Evolutionary conservation across 805 yeast species (phyloP), one percentile per base, ranked within the genome.

Genomic region (Kodamaea sagamina): DNA sequence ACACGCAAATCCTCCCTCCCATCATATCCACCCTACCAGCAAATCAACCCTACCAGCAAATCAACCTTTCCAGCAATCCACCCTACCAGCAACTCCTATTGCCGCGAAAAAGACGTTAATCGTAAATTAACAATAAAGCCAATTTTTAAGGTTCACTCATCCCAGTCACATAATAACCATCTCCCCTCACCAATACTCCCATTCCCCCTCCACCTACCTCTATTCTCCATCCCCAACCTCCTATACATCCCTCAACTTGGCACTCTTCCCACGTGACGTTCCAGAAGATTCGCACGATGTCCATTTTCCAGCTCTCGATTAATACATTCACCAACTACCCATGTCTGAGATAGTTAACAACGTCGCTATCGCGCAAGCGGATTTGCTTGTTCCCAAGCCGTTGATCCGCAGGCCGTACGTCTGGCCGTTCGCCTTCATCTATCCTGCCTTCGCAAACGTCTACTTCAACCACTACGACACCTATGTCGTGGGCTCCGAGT

Each of bases 401-500:
- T 46, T 73, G 29, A 37, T 77, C 9, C 59, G 77, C 26, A 80
- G 89, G 53, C 90, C 96, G 4, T 90, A 87, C 57, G 83, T 85
- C 17, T 79, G 86, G 74, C 96, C 96, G 7, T 90, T 89, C 62
- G 63, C 84, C 46, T 74, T 84, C 36, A 65, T 88, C 35, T 92
- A 92, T 60, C 96, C 96, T 4, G 58, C 76, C 13, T 87, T 86
- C 61, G 68, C 70, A 41, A 80, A 85, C 55, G 62, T 87, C 29
- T 92, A 86, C 62, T 55, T 63, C 46, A 67, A 68, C 47, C 79
- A 82, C 44, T 92, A 92, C 63, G 98, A 92, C 45, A 71, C 67
- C 45, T 87, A 87, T 60, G 85, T 92, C 57, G 85, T 77, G 35
- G 97, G 97, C 18, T 77, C 84, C 36, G 99, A 92, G 67, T 93